phyloP scores from a whole-genome alignment of 179 eudicot species.

The Drosera spatulata region DNA sequence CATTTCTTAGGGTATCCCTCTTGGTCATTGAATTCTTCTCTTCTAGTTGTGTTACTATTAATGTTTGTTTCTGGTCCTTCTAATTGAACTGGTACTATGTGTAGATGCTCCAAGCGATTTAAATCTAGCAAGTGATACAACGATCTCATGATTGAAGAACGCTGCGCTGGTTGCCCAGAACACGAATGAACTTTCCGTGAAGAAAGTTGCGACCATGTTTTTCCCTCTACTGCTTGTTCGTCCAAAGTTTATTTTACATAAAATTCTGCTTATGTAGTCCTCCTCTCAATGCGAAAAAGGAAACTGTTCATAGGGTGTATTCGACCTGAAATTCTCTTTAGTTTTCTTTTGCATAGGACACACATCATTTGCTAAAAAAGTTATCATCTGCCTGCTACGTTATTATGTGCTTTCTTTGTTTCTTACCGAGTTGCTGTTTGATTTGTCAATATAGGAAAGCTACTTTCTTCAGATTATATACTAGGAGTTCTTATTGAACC shows the following conservation, averaged over 20 bases:
- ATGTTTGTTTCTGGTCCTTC: background rate
- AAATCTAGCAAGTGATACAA: conserved; percentile 36
- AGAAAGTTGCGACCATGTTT: conserved; percentile 41
- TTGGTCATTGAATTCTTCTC: too few relatives aligned
- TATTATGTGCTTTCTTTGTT: too few relatives aligned
- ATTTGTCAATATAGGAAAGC: too few relatives aligned
- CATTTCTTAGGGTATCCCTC: too few relatives aligned
- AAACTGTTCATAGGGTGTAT: too few relatives aligned
- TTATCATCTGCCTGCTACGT: too few relatives aligned
- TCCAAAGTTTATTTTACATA: conserved; percentile 34
- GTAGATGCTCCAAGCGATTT: conserved; percentile 32
- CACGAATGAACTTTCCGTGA: conserved; percentile 21
- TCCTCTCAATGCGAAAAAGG: background rate
- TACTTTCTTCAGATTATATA: too few relatives aligned
- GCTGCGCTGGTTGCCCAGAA: conserved; percentile 24
- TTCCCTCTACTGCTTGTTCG: conserved; percentile 56
- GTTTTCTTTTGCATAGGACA: too few relatives aligned
- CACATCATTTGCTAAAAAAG: too few relatives aligned
- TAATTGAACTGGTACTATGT: conserved; percentile 2
- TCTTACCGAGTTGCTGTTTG: too few relatives aligned
- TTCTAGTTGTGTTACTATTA: background rate
- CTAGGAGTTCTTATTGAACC: too few relatives aligned
- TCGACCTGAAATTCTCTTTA: too few relatives aligned
- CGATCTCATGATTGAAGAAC: conserved; percentile 49
- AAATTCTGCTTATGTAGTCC: background rate